Conservation (phyloP, 148 eudicot genomes). For the Rhododendron molle region DNA sequence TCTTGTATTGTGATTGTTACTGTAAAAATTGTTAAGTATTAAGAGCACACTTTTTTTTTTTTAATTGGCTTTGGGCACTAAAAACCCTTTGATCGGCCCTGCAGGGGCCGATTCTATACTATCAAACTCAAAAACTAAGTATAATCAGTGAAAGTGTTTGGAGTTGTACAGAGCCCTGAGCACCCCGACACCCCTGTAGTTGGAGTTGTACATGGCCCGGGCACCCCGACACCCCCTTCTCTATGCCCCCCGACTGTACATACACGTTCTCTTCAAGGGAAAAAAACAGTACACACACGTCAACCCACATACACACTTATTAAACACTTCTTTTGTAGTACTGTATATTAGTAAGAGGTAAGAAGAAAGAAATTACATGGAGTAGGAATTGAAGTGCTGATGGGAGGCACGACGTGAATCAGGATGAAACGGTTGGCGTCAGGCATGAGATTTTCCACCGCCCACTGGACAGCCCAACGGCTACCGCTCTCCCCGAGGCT, state of each 20-base stretch:
- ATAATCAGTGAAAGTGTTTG: too few relatives aligned
- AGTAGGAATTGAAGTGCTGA: conserved; percentile 48
- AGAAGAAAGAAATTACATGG: conserved; percentile 31
- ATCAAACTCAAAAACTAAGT: not conserved
- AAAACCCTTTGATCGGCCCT: too few relatives aligned
- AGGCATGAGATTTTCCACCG: conserved; percentile 45
- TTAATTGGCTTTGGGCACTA: too few relatives aligned
- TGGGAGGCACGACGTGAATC: conserved; percentile 53
- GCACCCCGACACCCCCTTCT: too few relatives aligned
- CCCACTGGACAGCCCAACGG: conserved; percentile 71
- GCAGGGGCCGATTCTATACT: not conserved
- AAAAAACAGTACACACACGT: not conserved
- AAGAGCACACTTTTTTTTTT: too few relatives aligned
- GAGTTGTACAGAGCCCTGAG: too few relatives aligned
- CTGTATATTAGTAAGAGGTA: too few relatives aligned
- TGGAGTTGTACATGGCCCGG: too few relatives aligned
- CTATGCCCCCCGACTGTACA: not conserved
- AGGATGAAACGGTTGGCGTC: conserved; percentile 50
- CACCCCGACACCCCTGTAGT: too few relatives aligned
- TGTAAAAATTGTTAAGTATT: too few relatives aligned
- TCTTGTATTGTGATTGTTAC: too few relatives aligned
- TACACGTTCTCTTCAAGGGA: not conserved
- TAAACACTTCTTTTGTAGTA: too few relatives aligned
- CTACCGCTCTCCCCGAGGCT: conserved; percentile 51
- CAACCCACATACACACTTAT: not conserved